Evolutionary conservation across 1,139 yeast genomes (phyloP).

Genomic region (Geotrichum candidum): DNA sequence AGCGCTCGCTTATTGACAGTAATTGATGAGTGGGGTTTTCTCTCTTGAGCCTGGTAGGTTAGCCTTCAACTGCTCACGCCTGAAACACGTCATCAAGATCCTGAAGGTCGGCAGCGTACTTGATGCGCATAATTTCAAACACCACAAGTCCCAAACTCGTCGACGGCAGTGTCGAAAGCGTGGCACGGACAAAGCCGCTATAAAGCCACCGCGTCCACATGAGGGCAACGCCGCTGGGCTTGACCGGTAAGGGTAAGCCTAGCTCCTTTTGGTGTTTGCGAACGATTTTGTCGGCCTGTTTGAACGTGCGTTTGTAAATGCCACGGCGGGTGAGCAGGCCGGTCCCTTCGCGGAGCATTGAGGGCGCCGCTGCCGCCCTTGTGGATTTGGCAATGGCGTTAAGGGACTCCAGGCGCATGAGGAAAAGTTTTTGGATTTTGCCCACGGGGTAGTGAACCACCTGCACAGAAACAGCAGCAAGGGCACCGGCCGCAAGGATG

Average conservation of each 20-base stretch:
- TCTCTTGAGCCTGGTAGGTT: too few relatives aligned
- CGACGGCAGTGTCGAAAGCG: conserved; percentile 75
- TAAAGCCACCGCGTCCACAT: conserved; percentile 66
- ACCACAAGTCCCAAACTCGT: conserved; percentile 80
- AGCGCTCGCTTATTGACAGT: too few relatives aligned
- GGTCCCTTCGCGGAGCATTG: conserved; percentile 4
- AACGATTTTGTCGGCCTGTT: conserved; percentile 17
- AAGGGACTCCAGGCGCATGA: conserved; percentile 70
- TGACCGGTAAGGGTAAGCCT: neutral
- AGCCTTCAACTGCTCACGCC: neutral
- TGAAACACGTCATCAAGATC: neutral
- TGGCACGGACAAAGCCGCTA: conserved; percentile 68
- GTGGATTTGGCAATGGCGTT: conserved; percentile 42
- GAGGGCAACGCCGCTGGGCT: conserved; percentile 29
- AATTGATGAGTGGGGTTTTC: too few relatives aligned
- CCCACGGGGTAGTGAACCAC: conserved; percentile 78
- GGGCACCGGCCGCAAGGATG: conserved; percentile 79
- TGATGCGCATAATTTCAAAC: conserved; percentile 71
- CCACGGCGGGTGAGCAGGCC: conserved; percentile 6
- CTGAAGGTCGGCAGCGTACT: conserved; percentile 20
- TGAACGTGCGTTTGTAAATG: conserved; percentile 22
- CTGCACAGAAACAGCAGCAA: conserved; percentile 73
- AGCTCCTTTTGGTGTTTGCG: neutral
- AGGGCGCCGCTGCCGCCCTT: conserved; percentile 6
- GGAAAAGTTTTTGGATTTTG: conserved; percentile 73